Evolutionary conservation across 2,329 filamentous ascomycete species (phyloP).

Genomic region (Zarea fungicola): DNA sequence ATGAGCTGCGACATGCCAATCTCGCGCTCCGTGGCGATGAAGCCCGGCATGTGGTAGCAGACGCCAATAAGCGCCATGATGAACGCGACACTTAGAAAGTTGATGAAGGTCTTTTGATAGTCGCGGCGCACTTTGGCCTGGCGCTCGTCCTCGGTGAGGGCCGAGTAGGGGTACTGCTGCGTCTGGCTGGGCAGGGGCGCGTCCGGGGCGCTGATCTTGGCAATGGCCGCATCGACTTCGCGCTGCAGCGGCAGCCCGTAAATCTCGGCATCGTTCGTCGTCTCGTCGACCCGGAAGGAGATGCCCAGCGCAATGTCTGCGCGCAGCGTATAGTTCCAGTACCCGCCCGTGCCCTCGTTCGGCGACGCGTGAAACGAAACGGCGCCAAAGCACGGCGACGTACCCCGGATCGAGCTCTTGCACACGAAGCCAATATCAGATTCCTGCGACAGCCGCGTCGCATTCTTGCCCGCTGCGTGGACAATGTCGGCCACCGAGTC

Average conservation of each 20-base stretch:
- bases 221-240: constrained; percentile 61
- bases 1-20: constrained; percentile 67
- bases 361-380: constrained; percentile 68
- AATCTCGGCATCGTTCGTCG: constrained; percentile 58
- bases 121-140: constrained; percentile 52
- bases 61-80: constrained; percentile 65
- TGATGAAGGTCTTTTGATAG: constrained; percentile 61
- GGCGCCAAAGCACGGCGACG: constrained; percentile 67
- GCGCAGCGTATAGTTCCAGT: constrained; percentile 70
- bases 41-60: constrained; percentile 65
- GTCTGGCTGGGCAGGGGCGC: constrained; percentile 25
- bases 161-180: constrained; percentile 28
- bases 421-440: constrained; percentile 42
- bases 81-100: constrained; percentile 61
- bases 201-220: constrained; percentile 3
- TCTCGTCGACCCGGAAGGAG: constrained; percentile 49
- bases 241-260: constrained; percentile 65
- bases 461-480: constrained; percentile 21
- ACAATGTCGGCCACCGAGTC: constrained; percentile 28
- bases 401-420: constrained; percentile 53
- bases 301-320: constrained; percentile 54
- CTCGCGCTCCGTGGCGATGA: constrained; percentile 66
- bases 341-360: constrained; percentile 42
- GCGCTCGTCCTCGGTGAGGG: constrained; percentile 38
- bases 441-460: constrained; percentile 20